phyloP scores from a whole-genome alignment of 345 rosid species.

The Linum lewisii region DNA sequence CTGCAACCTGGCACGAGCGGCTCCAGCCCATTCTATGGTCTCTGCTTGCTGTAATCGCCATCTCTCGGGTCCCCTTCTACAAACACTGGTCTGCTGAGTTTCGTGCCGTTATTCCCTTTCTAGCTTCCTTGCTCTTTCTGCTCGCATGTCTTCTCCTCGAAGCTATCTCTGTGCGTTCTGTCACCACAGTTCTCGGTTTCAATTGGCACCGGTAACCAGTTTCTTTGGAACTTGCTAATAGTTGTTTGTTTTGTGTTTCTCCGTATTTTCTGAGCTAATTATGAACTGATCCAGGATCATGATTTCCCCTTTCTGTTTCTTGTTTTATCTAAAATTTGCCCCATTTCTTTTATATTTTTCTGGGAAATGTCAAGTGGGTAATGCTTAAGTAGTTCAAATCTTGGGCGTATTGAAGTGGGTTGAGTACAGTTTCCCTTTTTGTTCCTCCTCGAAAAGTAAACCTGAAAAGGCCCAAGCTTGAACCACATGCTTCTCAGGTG shows the following conservation, averaged over 20 bases:
- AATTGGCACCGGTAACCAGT: slow-evolving; percentile 73
- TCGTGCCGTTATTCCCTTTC: slow-evolving; percentile 61
- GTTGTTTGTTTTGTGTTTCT: background rate
- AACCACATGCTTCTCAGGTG: no score
- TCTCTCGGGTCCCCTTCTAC: slow-evolving; percentile 69
- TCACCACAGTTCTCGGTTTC: slow-evolving; percentile 81
- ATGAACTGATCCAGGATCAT: slow-evolving; percentile 8
- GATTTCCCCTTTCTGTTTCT: slow-evolving; percentile 3
- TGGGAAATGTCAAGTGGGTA: background rate
- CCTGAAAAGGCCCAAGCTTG: no score
- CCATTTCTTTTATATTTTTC: background rate
- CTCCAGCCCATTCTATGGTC: slow-evolving; percentile 84
- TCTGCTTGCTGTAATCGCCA: slow-evolving; percentile 44
- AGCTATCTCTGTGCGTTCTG: slow-evolving; percentile 75
- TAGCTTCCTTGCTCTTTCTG: slow-evolving; percentile 68
- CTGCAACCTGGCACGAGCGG: slow-evolving; percentile 71
- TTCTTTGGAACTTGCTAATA: background rate
- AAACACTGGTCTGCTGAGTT: slow-evolving; percentile 78
- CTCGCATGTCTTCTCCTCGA: slow-evolving; percentile 71
- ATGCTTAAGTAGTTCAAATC: background rate
- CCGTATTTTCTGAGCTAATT: background rate
- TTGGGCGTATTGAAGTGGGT: background rate
- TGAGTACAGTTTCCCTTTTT: background rate
- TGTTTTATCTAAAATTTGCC: background rate
- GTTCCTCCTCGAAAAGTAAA: no score